A percentile compares a stretch with the other conserved stretches of the same genome.
These are phyloP conservation scores for Penicillium sp. DNA, from an alignment of 2,329 filamentous ascomycete species.

Conservation along the genomic window DNA sequence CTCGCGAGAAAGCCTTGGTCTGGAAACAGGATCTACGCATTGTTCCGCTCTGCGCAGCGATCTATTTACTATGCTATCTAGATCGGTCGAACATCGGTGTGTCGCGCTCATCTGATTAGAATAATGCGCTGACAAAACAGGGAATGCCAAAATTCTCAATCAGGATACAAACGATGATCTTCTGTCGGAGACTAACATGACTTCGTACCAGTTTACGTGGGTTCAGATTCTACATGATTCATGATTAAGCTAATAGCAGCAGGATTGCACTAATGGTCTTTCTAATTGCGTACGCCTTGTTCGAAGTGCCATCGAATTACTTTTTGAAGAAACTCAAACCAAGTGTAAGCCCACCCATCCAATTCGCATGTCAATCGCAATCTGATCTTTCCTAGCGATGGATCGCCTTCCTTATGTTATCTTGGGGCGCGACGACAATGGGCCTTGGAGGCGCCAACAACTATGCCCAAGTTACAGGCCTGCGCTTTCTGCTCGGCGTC, in stretches of 20 bases:
- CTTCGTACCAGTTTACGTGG: conserved; percentile 54
- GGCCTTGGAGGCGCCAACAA: conserved; percentile 44
- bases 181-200: conserved; percentile 57
- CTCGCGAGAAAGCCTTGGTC: conserved; percentile 37
- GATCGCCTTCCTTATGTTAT: conserved; percentile 48
- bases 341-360: conserved; percentile 27
- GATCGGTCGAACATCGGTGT: conserved; percentile 62
- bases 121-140: conserved; percentile 19
- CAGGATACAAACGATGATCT: conserved; percentile 56
- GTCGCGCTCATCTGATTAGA: not conserved
- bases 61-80: conserved; percentile 64
- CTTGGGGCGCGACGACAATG: conserved; percentile 47
- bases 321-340: conserved; percentile 46
- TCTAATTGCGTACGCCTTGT: conserved; percentile 45
- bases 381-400: conserved; percentile 31
- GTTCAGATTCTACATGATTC: conserved; percentile 7
- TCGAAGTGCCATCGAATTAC: conserved; percentile 48
- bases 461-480: conserved; percentile 41
- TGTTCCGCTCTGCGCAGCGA: conserved; percentile 56
- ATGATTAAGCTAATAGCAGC: conserved; percentile 6
- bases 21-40: conserved; percentile 59
- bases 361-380: not conserved
- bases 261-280: conserved; percentile 47
- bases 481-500: conserved; percentile 47
- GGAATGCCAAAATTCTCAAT: conserved; percentile 62